Percentiles rank a stretch among this genome's conserved stretches.
Conservation (phyloP, 225 moss, liverwort and hornwort genomes). For the Pleurozium schreberi region DNA sequence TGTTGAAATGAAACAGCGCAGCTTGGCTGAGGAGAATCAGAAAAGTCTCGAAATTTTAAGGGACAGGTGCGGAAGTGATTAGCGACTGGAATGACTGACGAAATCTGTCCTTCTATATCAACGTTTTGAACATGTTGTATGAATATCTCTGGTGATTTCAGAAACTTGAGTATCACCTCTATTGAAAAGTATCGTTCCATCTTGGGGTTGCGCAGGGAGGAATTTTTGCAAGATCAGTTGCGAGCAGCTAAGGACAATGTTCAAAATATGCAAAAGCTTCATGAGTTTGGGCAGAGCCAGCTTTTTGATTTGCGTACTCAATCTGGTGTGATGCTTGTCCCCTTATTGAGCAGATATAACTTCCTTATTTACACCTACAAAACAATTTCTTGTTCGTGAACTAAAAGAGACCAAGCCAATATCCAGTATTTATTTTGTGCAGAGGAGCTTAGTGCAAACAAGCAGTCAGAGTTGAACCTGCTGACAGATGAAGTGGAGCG, state of each 20-base stretch:
- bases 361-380: background rate
- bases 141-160: background rate
- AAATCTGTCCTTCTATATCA: background rate
- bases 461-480: conserved; percentile 83
- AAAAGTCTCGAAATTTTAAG: conserved; percentile 77
- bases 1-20: conserved; percentile 92
- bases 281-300: conserved; percentile 89
- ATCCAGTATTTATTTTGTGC: background rate
- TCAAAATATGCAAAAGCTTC: conserved; percentile 91
- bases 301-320: conserved; percentile 82
- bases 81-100: background rate
- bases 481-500: conserved; percentile 94
- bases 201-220: conserved; percentile 39
- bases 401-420: background rate
- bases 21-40: conserved; percentile 86
- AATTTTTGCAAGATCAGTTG: conserved; percentile 76
- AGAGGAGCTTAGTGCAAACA: conserved; percentile 93
- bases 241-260: conserved; percentile 84
- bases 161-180: background rate
- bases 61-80: conserved; percentile 51
- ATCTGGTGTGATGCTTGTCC: conserved; percentile 42
- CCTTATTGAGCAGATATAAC: background rate
- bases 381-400: background rate
- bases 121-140: background rate
- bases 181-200: background rate